Base-by-base conservation (phyloP, 1,284 basidiomycete genomes). In the Trametes versicolor region DNA sequence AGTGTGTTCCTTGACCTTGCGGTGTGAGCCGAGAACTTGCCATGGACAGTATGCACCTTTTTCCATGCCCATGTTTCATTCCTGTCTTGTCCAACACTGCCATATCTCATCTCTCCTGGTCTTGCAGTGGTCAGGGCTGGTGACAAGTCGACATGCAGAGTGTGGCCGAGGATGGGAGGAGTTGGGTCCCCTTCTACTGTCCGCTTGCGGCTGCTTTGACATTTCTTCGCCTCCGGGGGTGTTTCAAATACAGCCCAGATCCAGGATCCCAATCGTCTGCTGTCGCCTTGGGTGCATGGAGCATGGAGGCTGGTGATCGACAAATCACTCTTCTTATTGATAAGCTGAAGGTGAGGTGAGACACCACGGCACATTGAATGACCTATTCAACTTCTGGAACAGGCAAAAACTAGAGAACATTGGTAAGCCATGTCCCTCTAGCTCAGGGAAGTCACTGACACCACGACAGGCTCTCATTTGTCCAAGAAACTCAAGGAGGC, bases 331-430 rank as follows among this genome's bases (percentile, higher is more conserved):
- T 25, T 27, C 21, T 25, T 23, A 21, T 48, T 9, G 21, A 48
- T 48, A 21, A 8, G 9, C 21, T 25, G 21, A 2, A 48, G 23
- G 8, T 21, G 45, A 4, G 41, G n/a, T 7, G 41, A 43, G 19
- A 43, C 41, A n/a, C n/a, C 41, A n/a, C n/a, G n/a, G n/a, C n/a
- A n/a, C n/a, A n/a, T n/a, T n/a, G n/a, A 43, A 59, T n/a, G 47
- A 34, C 25, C 29, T 59, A 1, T 51, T 37, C 17, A 39, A 37
- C 23, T 59, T 39, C 47, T 59, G 48, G 58, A 60, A 60, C 23
- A 39, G 58, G 49, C 23, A 12, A n/a, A 60, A 60, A 32, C 17
- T 27, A 5, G 21, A 48, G 21, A 48, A 48, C 5, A 12, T 21
- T 9, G 13, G n/a, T n/a, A 29, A 27, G 45, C 10, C n/a, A n/a